phyloP scores from a whole-genome alignment of 192 early-diverging fungal species.

The Coemansia guatemalensis region DNA sequence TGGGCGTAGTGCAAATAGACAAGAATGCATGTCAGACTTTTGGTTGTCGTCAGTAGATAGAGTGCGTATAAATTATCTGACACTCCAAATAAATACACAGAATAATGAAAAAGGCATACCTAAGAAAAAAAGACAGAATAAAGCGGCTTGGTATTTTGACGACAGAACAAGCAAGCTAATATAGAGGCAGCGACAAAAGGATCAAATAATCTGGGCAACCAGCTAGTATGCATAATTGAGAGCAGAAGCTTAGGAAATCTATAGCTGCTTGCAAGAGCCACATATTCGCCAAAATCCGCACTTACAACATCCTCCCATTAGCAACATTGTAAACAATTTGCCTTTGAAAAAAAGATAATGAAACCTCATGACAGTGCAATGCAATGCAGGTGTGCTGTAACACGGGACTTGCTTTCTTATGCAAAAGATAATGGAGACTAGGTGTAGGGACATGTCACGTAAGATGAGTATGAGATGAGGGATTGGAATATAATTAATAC shows the following conservation, averaged over 20 bases:
- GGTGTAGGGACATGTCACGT: conserved; percentile 6
- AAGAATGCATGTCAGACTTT: neutral
- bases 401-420: conserved; percentile 4
- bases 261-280: neutral
- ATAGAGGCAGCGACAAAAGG: neutral
- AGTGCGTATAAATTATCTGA: neutral
- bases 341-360: conserved; percentile 1
- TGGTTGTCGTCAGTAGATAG: neutral
- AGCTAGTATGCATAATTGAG: neutral
- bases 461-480: neutral
- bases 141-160: neutral
- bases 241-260: neutral
- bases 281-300: neutral
- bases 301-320: neutral
- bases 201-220: neutral
- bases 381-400: conserved; percentile 7
- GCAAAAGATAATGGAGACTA: conserved; percentile 14
- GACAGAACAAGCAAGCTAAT: neutral
- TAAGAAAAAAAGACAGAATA: neutral
- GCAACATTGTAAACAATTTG: neutral
- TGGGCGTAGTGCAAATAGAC: neutral
- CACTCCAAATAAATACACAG: neutral
- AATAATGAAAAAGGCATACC: neutral
- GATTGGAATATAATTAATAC: neutral
- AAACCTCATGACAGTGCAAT: conserved; percentile 13